Conservation (phyloP, 805 yeast species). For the Torulaspora indica region DNA sequence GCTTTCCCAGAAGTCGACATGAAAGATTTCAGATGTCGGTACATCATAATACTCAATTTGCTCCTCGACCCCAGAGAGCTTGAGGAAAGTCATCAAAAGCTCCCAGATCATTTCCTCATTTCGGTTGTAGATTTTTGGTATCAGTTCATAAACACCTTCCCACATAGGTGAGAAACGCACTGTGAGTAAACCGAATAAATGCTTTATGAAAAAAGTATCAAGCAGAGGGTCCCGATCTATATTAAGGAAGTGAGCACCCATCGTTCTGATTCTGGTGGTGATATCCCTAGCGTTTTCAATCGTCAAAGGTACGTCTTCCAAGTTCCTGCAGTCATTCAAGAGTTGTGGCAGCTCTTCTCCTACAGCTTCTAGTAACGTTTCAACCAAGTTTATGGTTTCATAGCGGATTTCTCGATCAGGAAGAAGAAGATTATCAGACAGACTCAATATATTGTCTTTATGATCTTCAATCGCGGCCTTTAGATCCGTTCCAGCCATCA, state of each 20-base stretch:
- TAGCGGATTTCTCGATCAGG: constrained; percentile 51
- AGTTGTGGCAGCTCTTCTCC: constrained; percentile 38
- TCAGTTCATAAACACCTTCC: constrained; percentile 64
- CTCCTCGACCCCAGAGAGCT: constrained; percentile 20
- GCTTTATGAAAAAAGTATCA: constrained; percentile 40
- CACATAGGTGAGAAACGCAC: constrained; percentile 81
- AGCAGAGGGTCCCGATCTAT: constrained; percentile 26
- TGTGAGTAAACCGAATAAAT: constrained; percentile 64
- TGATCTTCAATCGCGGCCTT: constrained; percentile 1
- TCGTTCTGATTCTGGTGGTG: constrained; percentile 57
- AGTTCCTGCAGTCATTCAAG: constrained; percentile 48
- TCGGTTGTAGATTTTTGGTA: constrained; percentile 45
- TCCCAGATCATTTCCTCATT: constrained; percentile 53
- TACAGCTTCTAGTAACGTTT: constrained; percentile 25
- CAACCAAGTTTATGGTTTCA: constrained; percentile 47
- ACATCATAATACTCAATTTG: constrained; percentile 21
- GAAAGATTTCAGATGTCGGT: constrained; percentile 10
- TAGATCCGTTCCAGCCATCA: not conserved
- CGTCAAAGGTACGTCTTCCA: constrained; percentile 72
- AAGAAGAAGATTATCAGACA: constrained; percentile 39
- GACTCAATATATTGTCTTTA: constrained; percentile 1
- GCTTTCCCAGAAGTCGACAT: constrained; percentile 39
- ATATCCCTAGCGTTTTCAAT: constrained; percentile 70
- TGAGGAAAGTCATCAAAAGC: constrained; percentile 39
- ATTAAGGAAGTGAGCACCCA: constrained; percentile 44